A percentile compares a stretch with the other conserved stretches of the same genome.
These are phyloP conservation scores for Solanum commersonii DNA, from an alignment of 257 asterid genomes.

Conservation along the genomic window DNA sequence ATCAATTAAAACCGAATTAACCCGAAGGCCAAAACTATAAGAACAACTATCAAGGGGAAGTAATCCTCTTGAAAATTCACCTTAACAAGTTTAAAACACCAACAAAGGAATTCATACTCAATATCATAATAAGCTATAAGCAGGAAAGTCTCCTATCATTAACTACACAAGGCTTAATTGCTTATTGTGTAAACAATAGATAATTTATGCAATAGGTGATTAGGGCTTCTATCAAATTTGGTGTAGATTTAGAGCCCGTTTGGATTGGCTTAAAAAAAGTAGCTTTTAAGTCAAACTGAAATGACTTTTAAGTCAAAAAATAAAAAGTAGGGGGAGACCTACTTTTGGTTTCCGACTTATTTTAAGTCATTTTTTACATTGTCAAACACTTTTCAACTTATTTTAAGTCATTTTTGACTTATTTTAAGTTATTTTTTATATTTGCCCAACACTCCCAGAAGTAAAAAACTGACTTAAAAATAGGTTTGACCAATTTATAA, in stretches of 20 bases:
- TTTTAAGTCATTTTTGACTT: no score
- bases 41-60: not conserved
- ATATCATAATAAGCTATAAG: not conserved
- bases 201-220: not conserved
- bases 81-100: not conserved
- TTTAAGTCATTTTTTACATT: no score
- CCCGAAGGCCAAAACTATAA: not conserved
- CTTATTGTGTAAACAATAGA: not conserved
- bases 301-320: no score
- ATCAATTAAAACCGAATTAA: not conserved
- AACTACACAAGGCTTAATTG: not conserved
- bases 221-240: not conserved
- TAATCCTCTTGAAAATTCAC: not conserved
- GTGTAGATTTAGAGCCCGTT: not conserved
- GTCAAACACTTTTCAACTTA: no score
- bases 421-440: no score
- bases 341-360: no score
- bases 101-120: not conserved
- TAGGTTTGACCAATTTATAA: no score
- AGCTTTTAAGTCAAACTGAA: no score
- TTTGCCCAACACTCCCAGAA: no score
- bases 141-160: not conserved
- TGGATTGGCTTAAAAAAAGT: no score
- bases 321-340: no score
- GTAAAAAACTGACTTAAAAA: no score